Evolutionary conservation across 2,329 filamentous ascomycete genomes (phyloP).

Genomic region (Hypoxylon sp.): DNA sequence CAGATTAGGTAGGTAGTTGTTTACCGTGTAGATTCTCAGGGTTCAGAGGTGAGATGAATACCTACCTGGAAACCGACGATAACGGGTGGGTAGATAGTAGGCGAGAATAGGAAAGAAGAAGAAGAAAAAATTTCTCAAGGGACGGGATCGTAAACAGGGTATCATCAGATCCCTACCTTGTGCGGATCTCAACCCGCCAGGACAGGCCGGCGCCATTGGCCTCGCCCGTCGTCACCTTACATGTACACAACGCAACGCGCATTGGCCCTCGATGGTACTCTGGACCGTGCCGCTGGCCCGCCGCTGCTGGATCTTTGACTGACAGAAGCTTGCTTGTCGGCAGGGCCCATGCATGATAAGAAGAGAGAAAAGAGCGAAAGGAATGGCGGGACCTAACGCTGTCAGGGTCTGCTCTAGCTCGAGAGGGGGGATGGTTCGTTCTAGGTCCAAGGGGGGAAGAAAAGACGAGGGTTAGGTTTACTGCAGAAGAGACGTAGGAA

Average conservation of each 20-base stretch:
- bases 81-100: too few relatives aligned
- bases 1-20: neutral
- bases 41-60: neutral
- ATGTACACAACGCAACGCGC: neutral
- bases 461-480: conserved; percentile 15
- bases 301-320: neutral
- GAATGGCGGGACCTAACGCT: neutral
- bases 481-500: neutral
- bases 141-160: neutral
- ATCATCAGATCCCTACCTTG: conserved; percentile 20
- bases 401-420: conserved; percentile 23
- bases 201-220: too few relatives aligned
- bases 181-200: conserved; percentile 10
- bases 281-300: conserved; percentile 5
- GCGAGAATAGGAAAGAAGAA: too few relatives aligned
- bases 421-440: conserved; percentile 13
- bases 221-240: too few relatives aligned
- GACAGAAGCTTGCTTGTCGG: conserved; percentile 5
- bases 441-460: conserved; percentile 15
- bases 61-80: too few relatives aligned
- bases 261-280: neutral
- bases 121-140: neutral
- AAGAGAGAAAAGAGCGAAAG: neutral
- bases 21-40: neutral
- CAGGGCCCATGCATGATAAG: conserved; percentile 16